Evolutionary conservation across 2,329 filamentous ascomycete species (phyloP).

Genomic region (Pleomassaria siparia): DNA sequence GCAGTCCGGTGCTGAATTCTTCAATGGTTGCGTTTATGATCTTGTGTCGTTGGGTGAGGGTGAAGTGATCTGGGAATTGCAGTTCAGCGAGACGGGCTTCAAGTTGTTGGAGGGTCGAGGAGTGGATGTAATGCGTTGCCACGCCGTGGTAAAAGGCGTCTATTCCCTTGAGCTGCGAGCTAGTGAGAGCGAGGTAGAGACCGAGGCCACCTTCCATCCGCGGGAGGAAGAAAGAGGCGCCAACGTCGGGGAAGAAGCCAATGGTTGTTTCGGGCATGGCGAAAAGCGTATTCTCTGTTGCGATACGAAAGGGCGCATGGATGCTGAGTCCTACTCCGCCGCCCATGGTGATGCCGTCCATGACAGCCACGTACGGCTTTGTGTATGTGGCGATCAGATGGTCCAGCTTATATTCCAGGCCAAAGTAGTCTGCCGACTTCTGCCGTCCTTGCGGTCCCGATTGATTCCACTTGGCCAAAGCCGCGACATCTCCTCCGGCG

Average conservation of each 20-base stretch:
- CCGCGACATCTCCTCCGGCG: slow-evolving; percentile 86
- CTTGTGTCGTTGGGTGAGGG: slow-evolving; percentile 62
- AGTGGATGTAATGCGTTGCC: slow-evolving; percentile 95
- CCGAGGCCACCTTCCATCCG: slow-evolving; percentile 83
- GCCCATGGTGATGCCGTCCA: slow-evolving; percentile 99
- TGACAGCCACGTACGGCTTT: slow-evolving; percentile 92
- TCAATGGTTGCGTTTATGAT: slow-evolving; percentile 87
- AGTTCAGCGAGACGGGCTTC: slow-evolving; percentile 87
- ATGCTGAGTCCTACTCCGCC: slow-evolving; percentile 92
- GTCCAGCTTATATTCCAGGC: slow-evolving; percentile 91
- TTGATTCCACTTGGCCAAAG: slow-evolving; percentile 73
- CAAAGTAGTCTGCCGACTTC: slow-evolving; percentile 83
- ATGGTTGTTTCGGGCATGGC: slow-evolving; percentile 99
- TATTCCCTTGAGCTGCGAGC: slow-evolving; percentile 76
- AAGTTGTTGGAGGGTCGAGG: slow-evolving; percentile 76
- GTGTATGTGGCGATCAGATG: slow-evolving; percentile 91
- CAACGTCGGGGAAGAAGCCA: slow-evolving; percentile 98
- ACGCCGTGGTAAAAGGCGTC: slow-evolving; percentile 89
- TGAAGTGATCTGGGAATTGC: slow-evolving; percentile 77
- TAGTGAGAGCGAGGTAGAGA: slow-evolving; percentile 91
- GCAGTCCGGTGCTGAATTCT: slow-evolving; percentile 85
- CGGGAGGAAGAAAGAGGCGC: slow-evolving; percentile 92
- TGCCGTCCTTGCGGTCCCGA: slow-evolving; percentile 69
- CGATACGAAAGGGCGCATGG: slow-evolving; percentile 94
- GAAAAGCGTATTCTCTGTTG: slow-evolving; percentile 92